A percentile compares a stretch with the other conserved stretches of the same genome.
These are phyloP conservation scores for Rhododendron kiyosumense DNA, from an alignment of 148 eudicot genomes.

Conservation along the genomic window DNA sequence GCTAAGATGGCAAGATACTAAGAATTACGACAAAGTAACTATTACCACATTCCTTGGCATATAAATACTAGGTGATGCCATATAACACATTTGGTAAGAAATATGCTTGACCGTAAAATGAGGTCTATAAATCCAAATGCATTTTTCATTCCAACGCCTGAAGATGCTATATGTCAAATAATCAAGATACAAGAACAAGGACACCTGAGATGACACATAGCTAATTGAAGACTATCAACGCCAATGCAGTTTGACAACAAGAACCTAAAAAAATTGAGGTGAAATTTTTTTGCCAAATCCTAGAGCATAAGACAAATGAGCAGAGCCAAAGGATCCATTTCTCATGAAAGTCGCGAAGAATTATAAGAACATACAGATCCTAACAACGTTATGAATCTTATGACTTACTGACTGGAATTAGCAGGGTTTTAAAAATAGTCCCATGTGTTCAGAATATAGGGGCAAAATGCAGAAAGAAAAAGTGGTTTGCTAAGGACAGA, in stretches of 20 bases:
- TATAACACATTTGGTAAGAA: neutral
- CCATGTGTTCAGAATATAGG: neutral
- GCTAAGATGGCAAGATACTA: neutral
- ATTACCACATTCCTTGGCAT: neutral
- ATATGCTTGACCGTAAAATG: neutral
- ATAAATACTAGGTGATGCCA: neutral
- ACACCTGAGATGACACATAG: neutral
- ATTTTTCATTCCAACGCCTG: neutral
- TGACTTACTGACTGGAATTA: neutral
- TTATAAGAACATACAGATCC: neutral
- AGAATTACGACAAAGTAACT: neutral
- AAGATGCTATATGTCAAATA: neutral
- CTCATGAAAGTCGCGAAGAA: neutral
- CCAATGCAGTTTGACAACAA: neutral
- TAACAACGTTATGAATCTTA: neutral
- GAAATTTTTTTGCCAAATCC: neutral
- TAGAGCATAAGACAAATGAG: neutral
- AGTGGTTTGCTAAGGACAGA: neutral
- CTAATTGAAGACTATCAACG: neutral
- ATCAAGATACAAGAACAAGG: neutral
- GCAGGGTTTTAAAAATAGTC: neutral
- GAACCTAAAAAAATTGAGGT: neutral
- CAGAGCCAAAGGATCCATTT: neutral
- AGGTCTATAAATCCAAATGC: neutral
- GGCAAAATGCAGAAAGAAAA: neutral